These are phyloP conservation scores for Berkeleyomyces rouxiae DNA, from an alignment of 2,329 filamentous ascomycete species.

Conservation along the genomic window DNA sequence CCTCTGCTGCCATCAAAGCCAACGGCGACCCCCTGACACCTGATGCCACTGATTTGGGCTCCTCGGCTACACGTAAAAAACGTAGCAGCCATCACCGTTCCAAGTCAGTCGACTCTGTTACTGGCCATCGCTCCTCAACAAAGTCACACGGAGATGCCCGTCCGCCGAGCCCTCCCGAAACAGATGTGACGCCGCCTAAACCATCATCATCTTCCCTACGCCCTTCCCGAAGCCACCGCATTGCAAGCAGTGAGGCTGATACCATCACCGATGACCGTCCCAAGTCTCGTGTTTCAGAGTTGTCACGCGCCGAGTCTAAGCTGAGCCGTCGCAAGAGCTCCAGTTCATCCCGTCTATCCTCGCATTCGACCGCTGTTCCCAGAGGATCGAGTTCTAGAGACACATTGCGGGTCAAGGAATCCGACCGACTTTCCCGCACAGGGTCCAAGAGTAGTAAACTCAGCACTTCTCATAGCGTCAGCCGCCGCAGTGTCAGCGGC, in stretches of 20 bases:
- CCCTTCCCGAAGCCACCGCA: slow-evolving; percentile 8
- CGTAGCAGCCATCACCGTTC: slow-evolving; percentile 21
- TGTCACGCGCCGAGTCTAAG: slow-evolving; percentile 27
- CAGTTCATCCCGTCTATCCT: slow-evolving; percentile 37
- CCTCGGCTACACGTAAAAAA: slow-evolving; percentile 11
- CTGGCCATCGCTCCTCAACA: slow-evolving; percentile 20
- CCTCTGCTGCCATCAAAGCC: slow-evolving; percentile 4
- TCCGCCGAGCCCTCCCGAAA: slow-evolving; percentile 48
- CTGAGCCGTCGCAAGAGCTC: slow-evolving; percentile 27
- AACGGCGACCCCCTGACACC: slow-evolving; percentile 42
- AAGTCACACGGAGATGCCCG: slow-evolving; percentile 28
- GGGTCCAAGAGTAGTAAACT: slow-evolving; percentile 19
- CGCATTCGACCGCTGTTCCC: slow-evolving; percentile 36
- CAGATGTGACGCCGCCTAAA: slow-evolving; percentile 33
- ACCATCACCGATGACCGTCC: slow-evolving; percentile 19
- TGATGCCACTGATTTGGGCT: slow-evolving; percentile 52
- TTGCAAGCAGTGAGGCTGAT: slow-evolving; percentile 6
- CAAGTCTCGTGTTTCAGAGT: slow-evolving; percentile 28
- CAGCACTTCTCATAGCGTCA: slow-evolving; percentile 5
- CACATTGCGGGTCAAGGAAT: slow-evolving; percentile 16
- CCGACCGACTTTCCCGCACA: slow-evolving; percentile 14
- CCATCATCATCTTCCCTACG: slow-evolving; percentile 1
- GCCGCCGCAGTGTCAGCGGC: slow-evolving; percentile 16
- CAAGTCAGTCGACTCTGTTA: slow-evolving; percentile 30
- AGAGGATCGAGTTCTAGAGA: slow-evolving; percentile 5